A percentile compares a stretch with the other conserved stretches of the same genome.
These are phyloP conservation scores for Glaciozyma antarctica DNA, from an alignment of 768 basidiomycete species.

Conservation along the genomic window DNA sequence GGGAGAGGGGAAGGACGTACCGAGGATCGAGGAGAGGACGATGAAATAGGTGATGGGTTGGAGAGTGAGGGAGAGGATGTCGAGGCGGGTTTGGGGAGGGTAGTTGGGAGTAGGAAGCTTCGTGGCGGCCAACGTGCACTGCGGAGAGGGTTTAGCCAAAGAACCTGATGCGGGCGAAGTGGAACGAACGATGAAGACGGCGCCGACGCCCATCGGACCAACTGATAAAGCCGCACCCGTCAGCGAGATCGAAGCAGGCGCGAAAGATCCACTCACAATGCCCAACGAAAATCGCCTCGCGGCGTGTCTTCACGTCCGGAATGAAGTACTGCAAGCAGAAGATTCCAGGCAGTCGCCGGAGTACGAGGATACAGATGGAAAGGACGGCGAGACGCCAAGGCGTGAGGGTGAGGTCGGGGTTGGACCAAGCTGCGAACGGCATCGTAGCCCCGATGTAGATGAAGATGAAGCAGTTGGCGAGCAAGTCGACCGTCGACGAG, in stretches of 20 bases:
- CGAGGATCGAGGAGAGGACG: conserved; percentile 80
- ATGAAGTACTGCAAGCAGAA: conserved; percentile 81
- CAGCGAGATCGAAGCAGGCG: conserved; percentile 42
- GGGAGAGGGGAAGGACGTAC: conserved; percentile 11
- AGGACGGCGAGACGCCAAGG: conserved; percentile 79
- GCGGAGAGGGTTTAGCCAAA: not conserved
- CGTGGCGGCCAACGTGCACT: conserved; percentile 61
- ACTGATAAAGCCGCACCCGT: not conserved
- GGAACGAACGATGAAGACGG: conserved; percentile 62
- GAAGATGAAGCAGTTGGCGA: conserved; percentile 93
- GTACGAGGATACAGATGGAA: conserved; percentile 66
- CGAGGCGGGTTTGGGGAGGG: conserved; percentile 52
- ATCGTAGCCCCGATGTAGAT: conserved; percentile 96
- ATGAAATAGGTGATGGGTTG: conserved; percentile 92
- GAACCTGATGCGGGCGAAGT: rapidly evolving
- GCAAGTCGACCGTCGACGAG: conserved; percentile 86
- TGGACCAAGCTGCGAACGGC: conserved; percentile 73
- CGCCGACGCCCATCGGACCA: conserved; percentile 83
- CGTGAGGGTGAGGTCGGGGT: conserved; percentile 56
- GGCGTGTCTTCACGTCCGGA: conserved; percentile 86
- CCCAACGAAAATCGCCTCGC: conserved; percentile 87
- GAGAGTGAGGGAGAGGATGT: conserved; percentile 62
- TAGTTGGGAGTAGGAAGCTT: conserved; percentile 47
- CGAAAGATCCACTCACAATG: conserved; percentile 88
- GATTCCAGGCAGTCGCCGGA: conserved; percentile 76